Percentiles rank a stretch among this genome's conserved stretches.
Conservation (phyloP, 2,329 filamentous ascomycete species). For the Waltergamsia citrina region DNA sequence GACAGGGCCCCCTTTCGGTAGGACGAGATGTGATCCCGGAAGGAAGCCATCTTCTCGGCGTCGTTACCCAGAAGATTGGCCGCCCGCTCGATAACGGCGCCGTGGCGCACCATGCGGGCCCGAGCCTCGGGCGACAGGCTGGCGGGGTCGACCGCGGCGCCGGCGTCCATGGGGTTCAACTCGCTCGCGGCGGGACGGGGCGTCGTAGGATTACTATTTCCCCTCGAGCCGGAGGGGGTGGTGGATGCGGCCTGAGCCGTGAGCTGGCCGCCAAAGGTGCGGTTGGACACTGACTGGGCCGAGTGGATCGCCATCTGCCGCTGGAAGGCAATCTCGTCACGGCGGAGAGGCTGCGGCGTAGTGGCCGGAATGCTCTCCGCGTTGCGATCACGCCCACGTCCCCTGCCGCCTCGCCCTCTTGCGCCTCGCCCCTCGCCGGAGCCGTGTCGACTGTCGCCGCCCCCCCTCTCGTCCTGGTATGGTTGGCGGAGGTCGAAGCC, state of each 20-base stretch:
- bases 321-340: slow-evolving; percentile 87
- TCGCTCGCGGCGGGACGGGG: slow-evolving; percentile 10
- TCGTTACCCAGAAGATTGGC: slow-evolving; percentile 74
- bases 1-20: slow-evolving; percentile 63
- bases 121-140: slow-evolving; percentile 67
- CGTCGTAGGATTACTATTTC: slow-evolving; percentile 10
- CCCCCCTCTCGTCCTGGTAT: slow-evolving; percentile 53
- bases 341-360: slow-evolving; percentile 68
- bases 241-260: slow-evolving; percentile 29
- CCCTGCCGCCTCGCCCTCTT: slow-evolving; percentile 26
- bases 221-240: slow-evolving; percentile 8
- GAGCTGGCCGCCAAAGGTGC: slow-evolving; percentile 79
- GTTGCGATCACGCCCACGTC: slow-evolving; percentile 76
- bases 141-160: slow-evolving; percentile 29
- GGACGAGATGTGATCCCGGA: slow-evolving; percentile 70
- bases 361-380: slow-evolving; percentile 68
- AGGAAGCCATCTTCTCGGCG: slow-evolving; percentile 61
- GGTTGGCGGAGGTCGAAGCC: slow-evolving; percentile 70
- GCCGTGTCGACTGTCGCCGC: slow-evolving; percentile 26
- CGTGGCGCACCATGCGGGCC: slow-evolving; percentile 70
- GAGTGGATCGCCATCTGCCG: slow-evolving; percentile 86
- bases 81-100: slow-evolving; percentile 78
- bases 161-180: slow-evolving; percentile 34
- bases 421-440: slow-evolving; percentile 25
- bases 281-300: slow-evolving; percentile 67